A percentile compares a stretch with the other conserved stretches of the same genome.
phyloP scores from a whole-genome alignment of 352 stramenopile genomes.

The Albugo laibachii region DNA sequence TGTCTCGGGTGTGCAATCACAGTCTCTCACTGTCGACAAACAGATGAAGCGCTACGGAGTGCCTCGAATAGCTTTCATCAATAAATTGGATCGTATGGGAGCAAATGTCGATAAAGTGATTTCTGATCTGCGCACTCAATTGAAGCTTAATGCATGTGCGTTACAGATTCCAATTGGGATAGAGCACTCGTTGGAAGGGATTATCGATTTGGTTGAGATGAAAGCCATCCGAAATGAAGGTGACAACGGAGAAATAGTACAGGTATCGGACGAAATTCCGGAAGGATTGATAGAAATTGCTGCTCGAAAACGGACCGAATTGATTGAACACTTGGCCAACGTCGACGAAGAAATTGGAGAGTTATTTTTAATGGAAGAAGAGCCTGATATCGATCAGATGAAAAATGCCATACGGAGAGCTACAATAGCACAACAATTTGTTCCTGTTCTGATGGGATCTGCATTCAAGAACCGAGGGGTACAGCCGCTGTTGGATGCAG shows the following conservation, averaged over 20 bases:
- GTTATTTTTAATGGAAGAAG: constrained; percentile 98
- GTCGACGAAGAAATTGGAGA: constrained; percentile 97
- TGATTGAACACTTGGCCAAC: constrained; percentile 92
- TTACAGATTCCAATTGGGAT: constrained; percentile 96
- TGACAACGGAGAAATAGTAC: constrained; percentile 67
- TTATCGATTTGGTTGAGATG: constrained; percentile 92
- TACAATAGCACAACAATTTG: constrained; percentile 94
- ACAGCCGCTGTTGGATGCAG: constrained; percentile 95
- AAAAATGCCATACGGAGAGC: constrained; percentile 87
- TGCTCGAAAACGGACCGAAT: constrained; percentile 80
- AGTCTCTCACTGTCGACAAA: constrained; percentile 97
- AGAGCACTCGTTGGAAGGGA: constrained; percentile 87
- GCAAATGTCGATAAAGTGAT: constrained; percentile 93
- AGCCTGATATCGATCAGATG: constrained; percentile 80
- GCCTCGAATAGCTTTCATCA: constrained; percentile 97
- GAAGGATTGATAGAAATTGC: constrained; percentile 62
- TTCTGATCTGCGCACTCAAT: constrained; percentile 85
- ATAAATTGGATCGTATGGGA: constrained; percentile 97
- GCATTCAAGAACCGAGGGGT: constrained; percentile 96
- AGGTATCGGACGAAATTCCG: constrained; percentile 83
- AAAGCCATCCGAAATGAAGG: constrained; percentile 84
- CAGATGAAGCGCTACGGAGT: constrained; percentile 99
- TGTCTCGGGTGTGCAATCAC: constrained; percentile 90
- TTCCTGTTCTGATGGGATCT: constrained; percentile 98
- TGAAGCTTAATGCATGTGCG: constrained; percentile 92